Evolutionary conservation across 2,329 filamentous ascomycete genomes (phyloP), one percentile per base, ranked within the genome.

Genomic region (Botrytis hyacinthi): DNA sequence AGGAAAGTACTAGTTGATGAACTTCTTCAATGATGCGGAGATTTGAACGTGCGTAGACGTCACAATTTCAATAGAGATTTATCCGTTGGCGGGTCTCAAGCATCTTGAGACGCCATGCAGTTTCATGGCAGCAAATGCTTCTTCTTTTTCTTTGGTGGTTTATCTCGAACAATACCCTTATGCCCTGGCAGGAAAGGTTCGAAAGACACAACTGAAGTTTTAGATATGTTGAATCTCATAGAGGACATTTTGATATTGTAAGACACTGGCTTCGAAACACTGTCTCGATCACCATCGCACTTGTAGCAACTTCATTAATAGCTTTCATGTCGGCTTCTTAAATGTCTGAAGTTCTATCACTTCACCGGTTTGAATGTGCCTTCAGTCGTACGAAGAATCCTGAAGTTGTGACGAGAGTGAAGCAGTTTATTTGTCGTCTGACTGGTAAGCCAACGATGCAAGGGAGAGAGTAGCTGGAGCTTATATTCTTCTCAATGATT

Each of bases 41-140:
- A 59, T 71, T 12, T 54, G 20, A 44, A 51, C 60, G 26, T 57
- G 26, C 46, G 32, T n/a, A 67, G 66, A 67, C n/a, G 18, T 72
- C 71, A 22, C n/a, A 59, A 63, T 35, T 69, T 57, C 40, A 59
- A 54, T 46, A 29, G 42, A 67, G 40, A n/a, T 46, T 26, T 12
- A 57, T 42, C 42, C 67, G 62, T 59, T 72, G 62, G 62, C 29
- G 63, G 46, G 62, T 72, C 51, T 72, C 71, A 72, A 72, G 62
- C 71, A 62, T 22, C 62, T 7, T 32, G 26, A 29, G 29, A 32
- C 51, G 48, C 62, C 71, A 72, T 68, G 51, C 37, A 72, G 51
- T 72, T 61, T 68, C 71, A 72, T 67, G 62, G 71, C 42, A 68
- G 22, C 37, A 60, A 29, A 29, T 44, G 29, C 12, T 40, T 46